These are phyloP conservation scores for Laburnicola sp. DNA, from an alignment of 2,329 filamentous ascomycete species.

Conservation along the genomic window DNA sequence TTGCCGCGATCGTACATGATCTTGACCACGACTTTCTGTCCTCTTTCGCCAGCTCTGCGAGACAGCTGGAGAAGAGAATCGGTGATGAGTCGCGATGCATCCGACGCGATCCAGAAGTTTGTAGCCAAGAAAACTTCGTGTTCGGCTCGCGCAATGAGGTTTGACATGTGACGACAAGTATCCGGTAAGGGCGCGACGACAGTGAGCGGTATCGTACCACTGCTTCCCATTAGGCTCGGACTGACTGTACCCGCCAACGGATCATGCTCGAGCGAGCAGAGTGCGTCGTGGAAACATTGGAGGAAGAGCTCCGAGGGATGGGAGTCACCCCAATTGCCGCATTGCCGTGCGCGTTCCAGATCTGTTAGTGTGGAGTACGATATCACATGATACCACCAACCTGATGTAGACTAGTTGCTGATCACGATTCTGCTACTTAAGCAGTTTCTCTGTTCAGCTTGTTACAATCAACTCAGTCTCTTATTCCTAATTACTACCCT, in stretches of 20 bases:
- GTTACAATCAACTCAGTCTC: no score
- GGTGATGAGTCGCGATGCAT: slow-evolving; percentile 68
- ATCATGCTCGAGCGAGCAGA: slow-evolving; percentile 59
- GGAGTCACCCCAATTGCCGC: slow-evolving; percentile 68
- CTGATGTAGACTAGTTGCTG: no score
- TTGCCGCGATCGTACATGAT: slow-evolving; percentile 75
- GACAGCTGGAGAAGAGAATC: slow-evolving; percentile 72
- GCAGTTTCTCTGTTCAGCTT: no score
- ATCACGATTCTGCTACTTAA: no score
- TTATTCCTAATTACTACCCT: no score
- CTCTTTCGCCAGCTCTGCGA: slow-evolving; percentile 61
- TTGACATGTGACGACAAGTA: slow-evolving; percentile 71
- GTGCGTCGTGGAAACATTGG: slow-evolving; percentile 66
- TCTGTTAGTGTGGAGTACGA: no score
- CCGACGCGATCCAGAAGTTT: slow-evolving; percentile 73
- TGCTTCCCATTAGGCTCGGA: slow-evolving; percentile 62
- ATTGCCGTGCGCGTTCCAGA: slow-evolving; percentile 59
- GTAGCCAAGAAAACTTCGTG: slow-evolving; percentile 74
- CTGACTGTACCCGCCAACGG: slow-evolving; percentile 58
- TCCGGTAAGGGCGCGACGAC: slow-evolving; percentile 71
- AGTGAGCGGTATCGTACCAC: slow-evolving; percentile 68
- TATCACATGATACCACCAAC: no score
- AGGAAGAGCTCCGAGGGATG: slow-evolving; percentile 70
- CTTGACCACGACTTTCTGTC: slow-evolving; percentile 66
- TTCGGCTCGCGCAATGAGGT: slow-evolving; percentile 72